A percentile compares a stretch with the other conserved stretches of the same genome.
These are phyloP conservation scores for Saturnispora hagleri DNA, from an alignment of 805 yeast species.

Conservation along the genomic window DNA sequence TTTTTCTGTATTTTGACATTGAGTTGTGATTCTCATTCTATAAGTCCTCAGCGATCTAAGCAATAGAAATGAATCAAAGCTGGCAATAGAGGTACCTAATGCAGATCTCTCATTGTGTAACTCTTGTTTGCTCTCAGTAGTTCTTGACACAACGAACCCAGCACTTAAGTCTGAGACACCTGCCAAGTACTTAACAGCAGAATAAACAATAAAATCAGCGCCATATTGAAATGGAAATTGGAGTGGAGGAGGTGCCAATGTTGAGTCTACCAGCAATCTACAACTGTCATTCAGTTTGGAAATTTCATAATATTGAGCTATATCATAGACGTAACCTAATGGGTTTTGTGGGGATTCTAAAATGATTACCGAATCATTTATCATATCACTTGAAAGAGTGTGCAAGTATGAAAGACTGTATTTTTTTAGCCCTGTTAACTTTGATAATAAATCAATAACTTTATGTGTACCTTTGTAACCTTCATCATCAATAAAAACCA, in stretches of 20 bases:
- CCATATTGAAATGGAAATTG: conserved; percentile 44
- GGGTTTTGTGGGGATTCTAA: conserved; percentile 51
- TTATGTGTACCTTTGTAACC: conserved; percentile 46
- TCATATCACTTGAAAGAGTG: conserved; percentile 25
- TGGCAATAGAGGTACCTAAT: conserved; percentile 45
- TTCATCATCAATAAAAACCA: conserved; percentile 35
- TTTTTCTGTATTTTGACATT: conserved; percentile 36
- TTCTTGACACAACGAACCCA: conserved; percentile 39
- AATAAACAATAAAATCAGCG: conserved; percentile 45
- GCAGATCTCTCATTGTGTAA: conserved; percentile 34
- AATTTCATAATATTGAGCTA: conserved; percentile 32
- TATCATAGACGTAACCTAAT: conserved; percentile 35
- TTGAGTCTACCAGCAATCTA: conserved; percentile 39
- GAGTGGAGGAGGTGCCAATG: conserved; percentile 49
- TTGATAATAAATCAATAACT: conserved; percentile 34
- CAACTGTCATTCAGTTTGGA: conserved; percentile 38
- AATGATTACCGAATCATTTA: conserved; percentile 37
- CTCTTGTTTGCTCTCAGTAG: conserved; percentile 24
- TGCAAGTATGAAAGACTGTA: conserved; percentile 28
- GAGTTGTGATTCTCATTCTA: conserved; percentile 40
- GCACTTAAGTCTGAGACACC: conserved; percentile 49
- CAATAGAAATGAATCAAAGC: conserved; percentile 39
- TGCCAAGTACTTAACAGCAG: conserved; percentile 48
- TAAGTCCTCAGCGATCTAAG: conserved; percentile 42
- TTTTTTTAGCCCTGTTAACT: conserved; percentile 34